Percentiles rank a stretch among this genome's conserved stretches.
These are phyloP conservation scores for Paramyrothecium sp. DNA, from an alignment of 2,329 filamentous ascomycete genomes.

Conservation along the genomic window DNA sequence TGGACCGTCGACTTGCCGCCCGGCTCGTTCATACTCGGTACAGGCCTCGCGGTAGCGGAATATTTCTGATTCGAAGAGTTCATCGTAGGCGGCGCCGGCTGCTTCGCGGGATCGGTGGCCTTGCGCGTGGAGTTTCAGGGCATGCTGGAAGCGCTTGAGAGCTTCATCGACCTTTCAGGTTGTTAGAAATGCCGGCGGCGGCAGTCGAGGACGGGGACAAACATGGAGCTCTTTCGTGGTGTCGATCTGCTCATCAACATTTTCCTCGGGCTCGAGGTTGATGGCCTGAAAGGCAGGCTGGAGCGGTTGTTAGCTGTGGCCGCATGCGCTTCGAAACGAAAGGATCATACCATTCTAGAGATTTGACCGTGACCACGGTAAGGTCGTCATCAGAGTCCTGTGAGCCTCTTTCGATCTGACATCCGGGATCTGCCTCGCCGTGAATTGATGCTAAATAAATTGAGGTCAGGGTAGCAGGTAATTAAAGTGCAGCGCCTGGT, in stretches of 20 bases:
- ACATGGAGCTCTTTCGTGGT: slow-evolving; percentile 91
- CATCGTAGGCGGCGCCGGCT: slow-evolving; percentile 77
- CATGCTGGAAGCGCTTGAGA: slow-evolving; percentile 88
- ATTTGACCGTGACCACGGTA: slow-evolving; percentile 8
- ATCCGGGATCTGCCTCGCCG: too few relatives aligned
- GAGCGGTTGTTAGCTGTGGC: slow-evolving; percentile 4
- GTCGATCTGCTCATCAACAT: slow-evolving; percentile 86
- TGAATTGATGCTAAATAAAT: too few relatives aligned
- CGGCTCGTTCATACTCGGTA: slow-evolving; percentile 78
- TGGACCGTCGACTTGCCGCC: slow-evolving; percentile 50
- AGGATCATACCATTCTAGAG: slow-evolving; percentile 18
- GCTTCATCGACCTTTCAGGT: slow-evolving; percentile 78
- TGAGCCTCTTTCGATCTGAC: too few relatives aligned
- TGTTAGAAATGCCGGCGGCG: slow-evolving; percentile 4
- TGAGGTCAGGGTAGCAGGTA: too few relatives aligned
- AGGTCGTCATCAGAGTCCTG: slow-evolving; percentile 12
- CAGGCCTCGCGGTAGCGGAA: slow-evolving; percentile 87
- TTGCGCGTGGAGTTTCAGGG: slow-evolving; percentile 87
- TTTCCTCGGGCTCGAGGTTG: slow-evolving; percentile 92
- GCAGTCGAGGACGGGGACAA: slow-evolving; percentile 5
- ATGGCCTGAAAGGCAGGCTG: slow-evolving; percentile 77
- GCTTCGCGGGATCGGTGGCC: slow-evolving; percentile 73
- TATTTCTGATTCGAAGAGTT: slow-evolving; percentile 87
- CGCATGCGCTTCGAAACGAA: too few relatives aligned
- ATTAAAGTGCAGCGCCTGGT: too few relatives aligned